phyloP scores from a whole-genome alignment of 1,284 basidiomycete species.

The Calocybe gambosa region DNA sequence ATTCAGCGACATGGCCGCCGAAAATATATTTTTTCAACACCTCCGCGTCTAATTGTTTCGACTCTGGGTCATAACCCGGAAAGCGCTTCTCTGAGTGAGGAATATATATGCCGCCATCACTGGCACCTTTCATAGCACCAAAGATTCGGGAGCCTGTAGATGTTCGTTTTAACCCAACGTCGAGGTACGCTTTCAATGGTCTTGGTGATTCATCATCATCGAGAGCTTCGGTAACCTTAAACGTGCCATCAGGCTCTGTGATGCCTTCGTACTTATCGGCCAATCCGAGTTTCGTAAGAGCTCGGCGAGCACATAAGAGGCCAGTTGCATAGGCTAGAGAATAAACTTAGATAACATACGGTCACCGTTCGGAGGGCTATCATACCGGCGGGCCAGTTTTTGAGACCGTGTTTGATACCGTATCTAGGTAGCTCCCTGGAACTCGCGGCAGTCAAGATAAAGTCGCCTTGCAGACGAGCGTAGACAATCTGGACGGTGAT shows the following conservation, averaged over 20 bases:
- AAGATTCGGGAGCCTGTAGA: conserved; percentile 98
- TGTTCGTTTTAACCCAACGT: conserved; percentile 97
- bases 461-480: conserved; percentile 96
- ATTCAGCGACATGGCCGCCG: conserved; percentile 97
- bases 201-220: conserved; percentile 93
- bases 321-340: conserved; percentile 91
- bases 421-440: conserved; percentile 94
- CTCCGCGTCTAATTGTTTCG: conserved; percentile 93
- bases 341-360: conserved; percentile 4
- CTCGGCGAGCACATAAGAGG: conserved; percentile 92
- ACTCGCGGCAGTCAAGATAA: conserved; percentile 82
- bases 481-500: conserved; percentile 93
- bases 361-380: conserved; percentile 10
- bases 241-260: conserved; percentile 85
- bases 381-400: conserved; percentile 94
- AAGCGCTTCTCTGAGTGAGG: conserved; percentile 98
- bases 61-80: conserved; percentile 95
- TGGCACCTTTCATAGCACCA: conserved; percentile 98
- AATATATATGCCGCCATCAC: conserved; percentile 96
- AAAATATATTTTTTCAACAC: conserved; percentile 97
- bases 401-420: conserved; percentile 97
- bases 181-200: conserved; percentile 98
- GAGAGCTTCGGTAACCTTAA: conserved; percentile 77
- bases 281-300: conserved; percentile 91
- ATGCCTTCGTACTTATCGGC: conserved; percentile 99